Conservation (phyloP, 768 basidiomycete species). For the Suillus variegatus region DNA sequence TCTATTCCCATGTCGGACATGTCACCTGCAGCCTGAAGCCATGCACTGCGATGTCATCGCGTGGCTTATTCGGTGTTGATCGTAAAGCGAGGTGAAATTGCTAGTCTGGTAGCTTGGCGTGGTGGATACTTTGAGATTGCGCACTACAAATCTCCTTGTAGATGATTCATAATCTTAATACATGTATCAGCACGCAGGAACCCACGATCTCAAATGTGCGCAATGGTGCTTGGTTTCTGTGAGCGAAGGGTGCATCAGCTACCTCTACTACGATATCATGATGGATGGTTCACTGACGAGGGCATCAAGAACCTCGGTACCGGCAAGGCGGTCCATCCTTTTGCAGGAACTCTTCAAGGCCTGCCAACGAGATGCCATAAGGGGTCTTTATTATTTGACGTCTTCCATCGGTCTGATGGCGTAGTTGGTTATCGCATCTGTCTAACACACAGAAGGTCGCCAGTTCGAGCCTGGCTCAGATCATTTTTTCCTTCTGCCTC, state of each 20-base stretch:
- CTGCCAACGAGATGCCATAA: not conserved
- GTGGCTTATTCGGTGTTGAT: not conserved
- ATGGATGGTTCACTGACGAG: too few relatives aligned
- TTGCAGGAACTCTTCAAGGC: too few relatives aligned
- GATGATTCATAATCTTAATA: not conserved
- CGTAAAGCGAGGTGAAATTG: not conserved
- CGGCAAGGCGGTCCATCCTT: too few relatives aligned
- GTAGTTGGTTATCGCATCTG: conserved; percentile 86
- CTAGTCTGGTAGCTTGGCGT: not conserved
- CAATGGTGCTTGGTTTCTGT: too few relatives aligned
- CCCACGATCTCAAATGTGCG: too few relatives aligned
- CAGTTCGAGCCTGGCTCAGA: conserved; percentile 68
- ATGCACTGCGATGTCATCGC: not conserved
- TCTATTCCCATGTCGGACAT: not conserved
- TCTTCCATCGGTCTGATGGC: conserved; percentile 46
- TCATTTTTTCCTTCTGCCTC: conserved; percentile 14
- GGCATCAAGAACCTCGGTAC: too few relatives aligned
- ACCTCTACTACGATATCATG: too few relatives aligned
- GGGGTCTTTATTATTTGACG: rapidly evolving
- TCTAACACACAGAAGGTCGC: conserved; percentile 81
- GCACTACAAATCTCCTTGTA: not conserved
- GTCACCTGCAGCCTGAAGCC: not conserved
- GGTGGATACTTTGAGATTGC: not conserved
- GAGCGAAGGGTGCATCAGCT: too few relatives aligned
- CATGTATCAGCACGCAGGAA: too few relatives aligned